Base-by-base conservation (phyloP, 2,329 filamentous ascomycete species). In the Elsinoe necatrix region DNA sequence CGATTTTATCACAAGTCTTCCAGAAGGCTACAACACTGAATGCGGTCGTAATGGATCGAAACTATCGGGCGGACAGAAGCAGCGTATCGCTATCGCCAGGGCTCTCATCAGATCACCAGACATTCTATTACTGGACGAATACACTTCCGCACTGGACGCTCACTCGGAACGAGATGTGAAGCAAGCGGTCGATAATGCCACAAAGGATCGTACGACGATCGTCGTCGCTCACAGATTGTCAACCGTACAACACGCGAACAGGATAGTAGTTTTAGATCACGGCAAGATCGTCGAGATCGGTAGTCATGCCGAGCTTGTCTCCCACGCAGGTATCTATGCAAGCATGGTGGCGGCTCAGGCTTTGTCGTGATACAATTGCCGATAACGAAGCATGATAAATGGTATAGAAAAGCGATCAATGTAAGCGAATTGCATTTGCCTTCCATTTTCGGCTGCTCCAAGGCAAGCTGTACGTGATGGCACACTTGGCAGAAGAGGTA, bases 141-240 rank as follows among this genome's bases (percentile, higher is more conserved):
- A 72, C 11, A 77, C 74, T 4, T 74, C 71, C 41, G 72, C 74
- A 47, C 63, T 77, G 3, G 75, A 77, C 59, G 72, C 74, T 8
- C 71, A 72, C 41, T 74, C 69, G 18, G 75, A 77, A 59, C 64
- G 66, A 41, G 68, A 71, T 25, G 69, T 77, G 23, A 72, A 74
- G 42, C 65, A 66, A 35, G 70, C 73, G 1, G 68, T 76, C 34
- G 68, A 67, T 7, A 69, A 68, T 18, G 73, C 72, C 12, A 68
- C 71, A 3, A 65, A 68, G 43, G 73, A 70, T 3, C 66, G 73
- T 55, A 81, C 88, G 1, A 87, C 87, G 59, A 75, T 93, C 2
- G 86, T 86, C 2, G 86, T 93, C 9, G 88, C 88, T 1, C 88
- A 92, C 67, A 77, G 87, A 12, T 74, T 92, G 50, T 84, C 84